Conservation (phyloP, 305 asterid species). For the Fraxinus latifolia region DNA sequence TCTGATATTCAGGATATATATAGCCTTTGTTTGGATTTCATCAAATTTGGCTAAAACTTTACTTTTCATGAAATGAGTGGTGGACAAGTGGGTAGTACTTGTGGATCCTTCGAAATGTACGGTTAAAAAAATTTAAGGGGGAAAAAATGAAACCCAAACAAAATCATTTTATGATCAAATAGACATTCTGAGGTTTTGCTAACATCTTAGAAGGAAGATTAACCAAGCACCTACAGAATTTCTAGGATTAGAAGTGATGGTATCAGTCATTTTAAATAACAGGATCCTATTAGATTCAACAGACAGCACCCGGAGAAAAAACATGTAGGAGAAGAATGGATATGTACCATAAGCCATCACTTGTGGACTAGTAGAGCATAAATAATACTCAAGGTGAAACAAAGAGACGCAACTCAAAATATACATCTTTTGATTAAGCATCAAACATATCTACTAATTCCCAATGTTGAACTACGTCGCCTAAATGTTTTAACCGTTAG, state of each 20-base stretch:
- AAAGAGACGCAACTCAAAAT: neutral
- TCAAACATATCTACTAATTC: neutral
- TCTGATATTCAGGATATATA: neutral
- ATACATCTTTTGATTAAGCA: neutral
- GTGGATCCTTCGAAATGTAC: neutral
- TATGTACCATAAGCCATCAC: neutral
- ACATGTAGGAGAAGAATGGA: neutral
- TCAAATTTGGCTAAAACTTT: neutral
- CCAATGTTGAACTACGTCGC: neutral
- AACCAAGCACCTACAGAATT: neutral
- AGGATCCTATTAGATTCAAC: neutral
- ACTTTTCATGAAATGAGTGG: neutral
- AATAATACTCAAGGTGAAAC: neutral
- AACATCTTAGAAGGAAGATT: neutral
- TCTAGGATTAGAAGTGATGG: neutral
- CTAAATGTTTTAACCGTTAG: neutral
- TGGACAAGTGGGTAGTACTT: neutral
- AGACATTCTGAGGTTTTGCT: neutral
- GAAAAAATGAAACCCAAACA: neutral
- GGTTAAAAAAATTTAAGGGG: neutral
- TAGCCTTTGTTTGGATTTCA: neutral
- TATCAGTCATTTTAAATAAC: neutral
- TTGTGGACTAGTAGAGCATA: neutral
- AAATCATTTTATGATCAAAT: neutral
- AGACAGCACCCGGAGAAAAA: neutral